A percentile compares a stretch with the other conserved stretches of the same genome.
Conservation (phyloP, 768 basidiomycete species). For the Leccinum obscurum region DNA sequence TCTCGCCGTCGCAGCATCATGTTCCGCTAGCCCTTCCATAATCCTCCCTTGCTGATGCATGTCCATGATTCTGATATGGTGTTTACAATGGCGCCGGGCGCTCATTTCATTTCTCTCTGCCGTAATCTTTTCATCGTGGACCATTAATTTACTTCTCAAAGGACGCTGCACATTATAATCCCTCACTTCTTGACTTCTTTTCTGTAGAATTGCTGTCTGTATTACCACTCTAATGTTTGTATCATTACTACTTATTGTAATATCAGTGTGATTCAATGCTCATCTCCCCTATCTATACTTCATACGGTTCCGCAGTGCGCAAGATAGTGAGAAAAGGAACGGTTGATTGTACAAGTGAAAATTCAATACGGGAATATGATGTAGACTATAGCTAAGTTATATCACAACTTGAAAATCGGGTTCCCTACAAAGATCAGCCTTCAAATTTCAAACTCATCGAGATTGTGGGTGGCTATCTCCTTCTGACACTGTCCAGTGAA, state of each 20-base stretch:
- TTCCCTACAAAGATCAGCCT: neutral
- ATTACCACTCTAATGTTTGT: slow-evolving; percentile 12
- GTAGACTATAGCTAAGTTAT: slow-evolving; percentile 1
- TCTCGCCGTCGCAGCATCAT: slow-evolving; percentile 52
- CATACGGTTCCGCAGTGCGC: neutral
- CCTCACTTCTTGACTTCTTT: neutral
- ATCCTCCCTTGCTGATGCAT: slow-evolving; percentile 1
- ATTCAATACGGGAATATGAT: neutral
- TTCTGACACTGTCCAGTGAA: slow-evolving; percentile 12
- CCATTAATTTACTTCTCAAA: slow-evolving; percentile 2
- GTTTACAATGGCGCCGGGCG: slow-evolving; percentile 19
- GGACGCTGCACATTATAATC: slow-evolving; percentile 9
- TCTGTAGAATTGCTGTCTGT: neutral
- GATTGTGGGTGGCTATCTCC: neutral
- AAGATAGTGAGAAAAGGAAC: neutral
- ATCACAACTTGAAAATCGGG: neutral
- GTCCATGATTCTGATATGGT: slow-evolving; percentile 15
- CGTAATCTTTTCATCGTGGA: slow-evolving; percentile 5
- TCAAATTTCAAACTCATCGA: neutral
- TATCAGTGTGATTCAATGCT: neutral
- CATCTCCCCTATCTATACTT: neutral
- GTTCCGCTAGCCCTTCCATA: slow-evolving; percentile 28
- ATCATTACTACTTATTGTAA: slow-evolving; percentile 8
- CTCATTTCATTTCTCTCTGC: slow-evolving; percentile 1
- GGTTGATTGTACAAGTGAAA: neutral